Percentiles rank a stretch among this genome's conserved stretches.
phyloP scores from a whole-genome alignment of 768 basidiomycete species.

The Harrya chromipes region DNA sequence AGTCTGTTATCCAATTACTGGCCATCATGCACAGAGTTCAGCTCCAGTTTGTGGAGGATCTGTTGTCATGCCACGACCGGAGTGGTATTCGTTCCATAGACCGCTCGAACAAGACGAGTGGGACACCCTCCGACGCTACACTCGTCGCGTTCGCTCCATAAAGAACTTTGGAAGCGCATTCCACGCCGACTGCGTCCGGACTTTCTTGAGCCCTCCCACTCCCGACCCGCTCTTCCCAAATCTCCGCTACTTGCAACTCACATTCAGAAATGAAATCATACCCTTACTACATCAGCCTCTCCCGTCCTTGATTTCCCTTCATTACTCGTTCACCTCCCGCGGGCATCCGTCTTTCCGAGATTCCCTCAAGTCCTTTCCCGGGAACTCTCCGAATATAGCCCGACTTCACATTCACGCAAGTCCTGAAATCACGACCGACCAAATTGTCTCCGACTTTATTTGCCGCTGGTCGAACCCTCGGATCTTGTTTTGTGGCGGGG shows the following conservation, averaged over 20 bases:
- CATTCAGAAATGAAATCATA: no score
- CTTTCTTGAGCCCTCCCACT: neutral
- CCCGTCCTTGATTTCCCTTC: neutral
- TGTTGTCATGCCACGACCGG: neutral
- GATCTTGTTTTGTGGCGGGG: neutral
- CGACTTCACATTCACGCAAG: no score
- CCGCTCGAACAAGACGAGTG: neutral
- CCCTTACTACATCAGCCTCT: neutral
- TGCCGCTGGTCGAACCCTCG: neutral
- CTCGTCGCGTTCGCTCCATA: no score
- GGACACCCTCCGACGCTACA: no score
- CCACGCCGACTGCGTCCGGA: neutral
- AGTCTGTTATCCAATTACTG: neutral
- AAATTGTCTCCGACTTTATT: neutral
- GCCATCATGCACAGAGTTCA: neutral
- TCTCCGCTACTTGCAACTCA: conserved; percentile 1
- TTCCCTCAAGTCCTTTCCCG: no score
- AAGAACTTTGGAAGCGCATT: no score
- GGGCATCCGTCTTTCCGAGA: no score
- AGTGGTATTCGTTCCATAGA: neutral
- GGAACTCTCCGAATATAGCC: no score
- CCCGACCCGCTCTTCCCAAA: neutral
- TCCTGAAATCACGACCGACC: neutral
- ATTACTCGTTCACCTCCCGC: no score
- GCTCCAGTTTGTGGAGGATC: neutral